Percentiles rank a stretch among this genome's conserved stretches.
Conservation (phyloP, 1,284 basidiomycete genomes). For the Papiliotrema fonsecae region DNA sequence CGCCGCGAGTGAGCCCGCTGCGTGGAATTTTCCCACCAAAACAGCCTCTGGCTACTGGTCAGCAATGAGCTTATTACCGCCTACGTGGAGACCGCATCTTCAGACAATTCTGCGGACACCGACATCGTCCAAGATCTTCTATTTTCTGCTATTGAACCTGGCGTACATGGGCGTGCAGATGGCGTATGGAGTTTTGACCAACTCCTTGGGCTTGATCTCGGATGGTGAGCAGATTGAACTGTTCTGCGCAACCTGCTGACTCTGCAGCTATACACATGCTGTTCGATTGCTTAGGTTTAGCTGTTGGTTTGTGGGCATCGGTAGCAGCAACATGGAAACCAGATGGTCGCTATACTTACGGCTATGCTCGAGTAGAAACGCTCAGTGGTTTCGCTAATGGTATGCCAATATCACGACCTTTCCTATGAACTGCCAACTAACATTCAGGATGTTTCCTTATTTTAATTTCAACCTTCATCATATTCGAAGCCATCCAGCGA, state of each 20-base stretch:
- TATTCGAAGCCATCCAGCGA: conserved; percentile 95
- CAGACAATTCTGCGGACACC: conserved; percentile 84
- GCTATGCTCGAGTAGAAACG: conserved; percentile 97
- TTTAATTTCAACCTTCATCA: conserved; percentile 94
- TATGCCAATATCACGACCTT: conserved; percentile 26
- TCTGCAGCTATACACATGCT: conserved; percentile 94
- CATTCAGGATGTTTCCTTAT: conserved; percentile 68
- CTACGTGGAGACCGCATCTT: conserved; percentile 60
- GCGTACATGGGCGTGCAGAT: conserved; percentile 95
- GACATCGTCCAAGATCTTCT: conserved; percentile 93
- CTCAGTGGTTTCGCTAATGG: conserved; percentile 98
- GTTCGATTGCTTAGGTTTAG: conserved; percentile 97
- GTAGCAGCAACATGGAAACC: conserved; percentile 98
- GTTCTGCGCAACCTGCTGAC: conserved; percentile 8
- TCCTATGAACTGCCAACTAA: conserved; percentile 4
- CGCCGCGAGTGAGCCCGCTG: not conserved
- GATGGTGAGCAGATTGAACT: conserved; percentile 62
- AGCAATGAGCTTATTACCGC: conserved; percentile 25
- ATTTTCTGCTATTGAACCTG: conserved; percentile 91
- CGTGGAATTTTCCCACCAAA: conserved; percentile 1
- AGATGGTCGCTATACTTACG: conserved; percentile 91
- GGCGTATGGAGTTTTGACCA: conserved; percentile 96
- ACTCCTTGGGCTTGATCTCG: conserved; percentile 91
- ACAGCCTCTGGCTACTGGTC: conserved; percentile 20
- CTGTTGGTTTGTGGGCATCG: conserved; percentile 89